Evolutionary conservation across 495 filamentous ascomycete species (phyloP).

Genomic region (Podospora comata): DNA sequence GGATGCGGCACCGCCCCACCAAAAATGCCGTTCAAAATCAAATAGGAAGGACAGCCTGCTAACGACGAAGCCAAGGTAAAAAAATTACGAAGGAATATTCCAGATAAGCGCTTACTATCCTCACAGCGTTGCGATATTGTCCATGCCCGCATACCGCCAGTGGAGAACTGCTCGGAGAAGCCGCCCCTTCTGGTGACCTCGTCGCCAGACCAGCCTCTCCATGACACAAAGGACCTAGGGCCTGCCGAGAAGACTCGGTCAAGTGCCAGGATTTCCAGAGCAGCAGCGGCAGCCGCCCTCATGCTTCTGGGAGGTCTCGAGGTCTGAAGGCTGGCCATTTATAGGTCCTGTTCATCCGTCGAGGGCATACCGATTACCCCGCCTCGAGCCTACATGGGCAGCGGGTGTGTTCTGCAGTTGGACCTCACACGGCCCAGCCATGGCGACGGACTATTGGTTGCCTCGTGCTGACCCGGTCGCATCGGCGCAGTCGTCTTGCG

Average conservation of each 20-base stretch:
- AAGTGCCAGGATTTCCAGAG: not conserved
- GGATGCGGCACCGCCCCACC: not conserved
- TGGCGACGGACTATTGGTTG: constrained; percentile 22
- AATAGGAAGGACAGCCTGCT: not conserved
- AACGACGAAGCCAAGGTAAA: not conserved
- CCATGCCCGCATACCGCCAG: not conserved
- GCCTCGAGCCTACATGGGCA: not conserved
- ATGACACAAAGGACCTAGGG: not conserved
- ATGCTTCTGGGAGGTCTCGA: no score
- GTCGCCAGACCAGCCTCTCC: not conserved
- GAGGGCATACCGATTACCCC: not conserved
- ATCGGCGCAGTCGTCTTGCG: not conserved
- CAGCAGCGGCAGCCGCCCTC: no score
- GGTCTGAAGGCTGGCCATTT: not conserved
- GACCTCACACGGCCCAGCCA: not conserved
- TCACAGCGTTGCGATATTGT: not conserved
- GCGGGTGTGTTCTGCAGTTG: constrained; percentile 15
- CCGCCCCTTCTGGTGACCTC: not conserved
- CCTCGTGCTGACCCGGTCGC: constrained; percentile 14
- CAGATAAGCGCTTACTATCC: not conserved
- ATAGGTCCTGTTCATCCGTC: not conserved
- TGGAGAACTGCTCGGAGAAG: not conserved
- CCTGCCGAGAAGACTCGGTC: not conserved
- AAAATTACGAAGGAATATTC: not conserved
- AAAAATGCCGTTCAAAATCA: not conserved